These are phyloP conservation scores for Tulasnella sp. DNA, from an alignment of 768 basidiomycete genomes.

Conservation along the genomic window DNA sequence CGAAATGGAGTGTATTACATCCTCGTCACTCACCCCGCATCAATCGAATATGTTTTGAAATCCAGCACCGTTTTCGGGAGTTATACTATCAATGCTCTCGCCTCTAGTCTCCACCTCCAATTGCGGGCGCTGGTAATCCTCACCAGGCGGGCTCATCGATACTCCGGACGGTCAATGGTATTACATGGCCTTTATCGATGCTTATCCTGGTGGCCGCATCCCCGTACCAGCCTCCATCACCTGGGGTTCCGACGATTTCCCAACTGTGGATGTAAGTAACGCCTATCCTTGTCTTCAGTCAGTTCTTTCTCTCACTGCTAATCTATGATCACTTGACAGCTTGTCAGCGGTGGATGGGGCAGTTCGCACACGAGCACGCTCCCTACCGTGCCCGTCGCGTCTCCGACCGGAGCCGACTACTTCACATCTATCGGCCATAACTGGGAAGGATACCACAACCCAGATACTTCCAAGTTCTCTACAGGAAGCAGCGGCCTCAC, in stretches of 20 bases:
- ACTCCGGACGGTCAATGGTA: not conserved
- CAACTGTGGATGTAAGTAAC: not conserved
- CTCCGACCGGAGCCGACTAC: not conserved
- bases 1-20: slow-evolving; percentile 27
- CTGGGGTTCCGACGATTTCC: not conserved
- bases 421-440: slow-evolving; percentile 16
- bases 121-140: not conserved
- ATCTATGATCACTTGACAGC: not conserved
- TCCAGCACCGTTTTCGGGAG: slow-evolving; percentile 2
- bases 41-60: slow-evolving; percentile 17
- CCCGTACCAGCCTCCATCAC: not conserved
- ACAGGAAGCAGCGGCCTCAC: slow-evolving; percentile 17
- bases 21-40: not conserved
- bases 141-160: not conserved
- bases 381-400: not conserved
- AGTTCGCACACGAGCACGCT: not conserved
- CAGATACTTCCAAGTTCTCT: not conserved
- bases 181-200: not conserved
- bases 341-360: not conserved
- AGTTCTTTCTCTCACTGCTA: not conserved
- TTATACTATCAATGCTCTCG: not conserved
- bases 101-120: not conserved
- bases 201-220: not conserved
- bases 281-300: not conserved
- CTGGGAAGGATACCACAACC: slow-evolving; percentile 25